Evolutionary conservation across 768 basidiomycete genomes (phyloP).

Genomic region (Kwoniella pini): DNA sequence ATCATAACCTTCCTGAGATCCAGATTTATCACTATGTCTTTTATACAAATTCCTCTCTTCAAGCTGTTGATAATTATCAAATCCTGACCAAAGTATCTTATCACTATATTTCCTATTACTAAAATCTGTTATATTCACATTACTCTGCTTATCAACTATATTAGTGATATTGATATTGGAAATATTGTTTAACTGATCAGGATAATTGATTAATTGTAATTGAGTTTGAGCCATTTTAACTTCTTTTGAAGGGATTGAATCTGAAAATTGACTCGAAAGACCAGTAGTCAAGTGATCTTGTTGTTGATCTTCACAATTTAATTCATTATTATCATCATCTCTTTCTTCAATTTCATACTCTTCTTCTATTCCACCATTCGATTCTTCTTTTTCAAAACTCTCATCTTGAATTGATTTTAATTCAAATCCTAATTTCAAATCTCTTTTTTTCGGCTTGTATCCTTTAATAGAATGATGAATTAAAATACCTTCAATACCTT

Average conservation of each 20-base stretch:
- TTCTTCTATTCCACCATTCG: not conserved
- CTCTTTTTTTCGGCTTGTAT: not conserved
- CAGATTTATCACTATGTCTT: conserved; percentile 8
- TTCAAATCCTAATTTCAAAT: not conserved
- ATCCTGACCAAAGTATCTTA: conserved; percentile 18
- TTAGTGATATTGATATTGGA: not conserved
- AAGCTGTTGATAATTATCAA: not conserved
- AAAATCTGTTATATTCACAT: not conserved
- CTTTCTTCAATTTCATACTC: not conserved
- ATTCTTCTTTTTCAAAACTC: too few relatives aligned
- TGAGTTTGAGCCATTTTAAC: not conserved
- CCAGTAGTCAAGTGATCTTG: too few relatives aligned
- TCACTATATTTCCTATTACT: conserved; percentile 9
- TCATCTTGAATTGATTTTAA: not conserved
- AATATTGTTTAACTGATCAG: not conserved
- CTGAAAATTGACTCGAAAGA: too few relatives aligned
- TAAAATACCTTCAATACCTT: conserved; percentile 13
- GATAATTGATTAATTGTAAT: not conserved
- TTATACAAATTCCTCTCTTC: conserved; percentile 1
- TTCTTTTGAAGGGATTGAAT: not conserved
- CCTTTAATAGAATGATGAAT: conserved; percentile 2
- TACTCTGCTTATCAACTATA: not conserved
- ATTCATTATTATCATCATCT: conserved; percentile 1
- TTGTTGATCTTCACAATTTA: too few relatives aligned
- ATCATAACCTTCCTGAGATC: not conserved